Percentiles rank a stretch among this genome's conserved stretches.
Conservation (phyloP, 345 rosid genomes). For the Aegle marmelos region DNA sequence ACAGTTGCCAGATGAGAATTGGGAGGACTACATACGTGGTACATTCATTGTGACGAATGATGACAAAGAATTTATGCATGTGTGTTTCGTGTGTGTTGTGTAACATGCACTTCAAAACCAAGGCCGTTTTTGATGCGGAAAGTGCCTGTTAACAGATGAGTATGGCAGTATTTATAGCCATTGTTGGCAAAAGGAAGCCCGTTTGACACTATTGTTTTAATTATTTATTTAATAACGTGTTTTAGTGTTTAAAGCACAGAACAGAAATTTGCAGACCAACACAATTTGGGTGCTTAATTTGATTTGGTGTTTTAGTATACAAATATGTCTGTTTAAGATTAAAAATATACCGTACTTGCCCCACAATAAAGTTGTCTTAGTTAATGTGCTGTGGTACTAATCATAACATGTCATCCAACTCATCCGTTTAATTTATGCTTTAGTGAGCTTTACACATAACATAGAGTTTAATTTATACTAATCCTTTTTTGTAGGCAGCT, state of each 20-base stretch:
- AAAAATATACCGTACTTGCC: neutral
- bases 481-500: constrained; percentile 24
- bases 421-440: constrained; percentile 27
- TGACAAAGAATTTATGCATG: neutral
- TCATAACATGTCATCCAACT: constrained; percentile 33
- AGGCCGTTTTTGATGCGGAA: neutral
- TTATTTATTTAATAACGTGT: neutral
- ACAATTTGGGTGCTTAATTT: neutral
- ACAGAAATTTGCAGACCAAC: neutral
- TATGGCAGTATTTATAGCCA: neutral
- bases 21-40: neutral
- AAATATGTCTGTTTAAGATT: neutral
- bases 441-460: constrained; percentile 33
- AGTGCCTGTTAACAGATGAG: neutral
- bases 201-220: neutral
- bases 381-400: constrained; percentile 15
- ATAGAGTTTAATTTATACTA: constrained; percentile 25
- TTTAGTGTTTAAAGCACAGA: neutral
- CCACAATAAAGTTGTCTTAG: constrained; percentile 1
- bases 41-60: neutral
- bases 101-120: neutral
- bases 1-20: constrained; percentile 12
- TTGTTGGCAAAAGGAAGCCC: neutral
- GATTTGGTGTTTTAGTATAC: neutral
- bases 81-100: neutral